Conservation (phyloP, 495 filamentous ascomycete species). For the Ramalina intermedia region DNA sequence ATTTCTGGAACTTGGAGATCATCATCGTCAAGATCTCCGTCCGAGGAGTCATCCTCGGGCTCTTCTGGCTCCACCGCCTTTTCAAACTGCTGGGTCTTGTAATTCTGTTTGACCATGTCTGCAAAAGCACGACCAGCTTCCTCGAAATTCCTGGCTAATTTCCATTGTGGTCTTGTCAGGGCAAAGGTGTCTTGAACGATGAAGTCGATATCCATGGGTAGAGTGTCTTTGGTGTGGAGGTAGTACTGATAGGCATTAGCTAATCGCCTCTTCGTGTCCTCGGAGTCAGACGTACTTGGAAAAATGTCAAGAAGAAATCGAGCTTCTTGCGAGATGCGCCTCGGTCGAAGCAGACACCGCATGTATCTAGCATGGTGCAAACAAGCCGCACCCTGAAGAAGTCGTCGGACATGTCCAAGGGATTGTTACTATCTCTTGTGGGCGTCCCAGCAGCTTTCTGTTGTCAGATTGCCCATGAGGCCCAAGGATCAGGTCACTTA, state of each 20-base stretch:
- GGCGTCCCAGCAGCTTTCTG: conserved; percentile 57
- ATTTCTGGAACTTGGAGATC: conserved; percentile 39
- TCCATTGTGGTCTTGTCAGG: conserved; percentile 78
- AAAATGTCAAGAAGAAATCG: conserved; percentile 94
- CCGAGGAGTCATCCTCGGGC: conserved; percentile 43
- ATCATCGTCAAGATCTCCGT: conserved; percentile 47
- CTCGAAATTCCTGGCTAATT: conserved; percentile 60
- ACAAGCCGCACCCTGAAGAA: conserved; percentile 89
- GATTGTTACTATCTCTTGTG: conserved; percentile 54
- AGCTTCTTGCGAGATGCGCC: conserved; percentile 91
- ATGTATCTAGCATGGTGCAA: conserved; percentile 82
- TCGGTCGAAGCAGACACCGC: conserved; percentile 89
- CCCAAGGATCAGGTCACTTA: conserved; percentile 22
- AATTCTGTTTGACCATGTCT: conserved; percentile 75
- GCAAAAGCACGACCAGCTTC: conserved; percentile 77
- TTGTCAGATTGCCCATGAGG: background rate
- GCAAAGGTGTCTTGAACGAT: conserved; percentile 86
- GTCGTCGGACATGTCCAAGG: conserved; percentile 80
- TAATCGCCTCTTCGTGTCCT: background rate
- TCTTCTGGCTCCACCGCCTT: conserved; percentile 55
- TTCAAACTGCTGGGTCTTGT: conserved; percentile 60
- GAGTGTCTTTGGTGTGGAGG: conserved; percentile 76
- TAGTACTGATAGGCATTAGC: conserved; percentile 54
- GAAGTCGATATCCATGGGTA: conserved; percentile 97
- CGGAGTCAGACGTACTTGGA: conserved; percentile 40